Conservation (phyloP, 352 stramenopile species). For the Globisporangium nodosum region DNA sequence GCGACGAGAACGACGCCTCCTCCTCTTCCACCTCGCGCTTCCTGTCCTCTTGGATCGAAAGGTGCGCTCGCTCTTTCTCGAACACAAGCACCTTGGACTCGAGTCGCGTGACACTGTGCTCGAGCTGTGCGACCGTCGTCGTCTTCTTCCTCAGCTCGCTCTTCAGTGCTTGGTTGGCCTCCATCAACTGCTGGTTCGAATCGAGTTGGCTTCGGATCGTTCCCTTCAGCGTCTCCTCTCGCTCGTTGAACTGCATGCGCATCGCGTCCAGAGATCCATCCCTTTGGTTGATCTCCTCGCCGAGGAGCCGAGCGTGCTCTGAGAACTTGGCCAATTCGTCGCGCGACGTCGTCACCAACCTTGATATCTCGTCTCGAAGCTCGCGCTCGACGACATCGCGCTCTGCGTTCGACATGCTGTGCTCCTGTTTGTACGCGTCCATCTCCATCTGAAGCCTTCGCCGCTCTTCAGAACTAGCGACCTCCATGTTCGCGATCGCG, state of each 20-base stretch:
- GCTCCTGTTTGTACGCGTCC: slow-evolving; percentile 13
- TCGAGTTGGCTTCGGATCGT: slow-evolving; percentile 35
- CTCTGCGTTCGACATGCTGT: slow-evolving; percentile 31
- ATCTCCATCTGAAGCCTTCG: slow-evolving; percentile 3
- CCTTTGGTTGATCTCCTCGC: slow-evolving; percentile 10
- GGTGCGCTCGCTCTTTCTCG: slow-evolving; percentile 42
- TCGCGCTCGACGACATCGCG: slow-evolving; percentile 18
- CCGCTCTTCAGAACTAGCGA: background rate
- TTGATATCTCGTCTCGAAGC: background rate
- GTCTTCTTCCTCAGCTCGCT: slow-evolving; percentile 23
- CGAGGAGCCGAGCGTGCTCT: slow-evolving; percentile 3
- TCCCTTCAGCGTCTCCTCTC: slow-evolving; percentile 27
- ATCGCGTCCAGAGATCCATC: slow-evolving; percentile 12
- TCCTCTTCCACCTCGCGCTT: slow-evolving; percentile 27
- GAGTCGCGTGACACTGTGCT: slow-evolving; percentile 26
- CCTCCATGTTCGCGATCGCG: background rate
- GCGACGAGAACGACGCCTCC: slow-evolving; percentile 22
- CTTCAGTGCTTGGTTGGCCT: slow-evolving; percentile 35
- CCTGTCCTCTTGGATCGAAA: slow-evolving; percentile 25
- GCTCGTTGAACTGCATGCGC: slow-evolving; percentile 18
- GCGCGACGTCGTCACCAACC: background rate
- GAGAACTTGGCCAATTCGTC: background rate
- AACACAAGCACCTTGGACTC: slow-evolving; percentile 44
- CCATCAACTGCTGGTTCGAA: slow-evolving; percentile 33
- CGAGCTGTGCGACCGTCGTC: slow-evolving; percentile 17